Conservation (phyloP, 2,329 filamentous ascomycete genomes). For the Trichoderma harzianum region DNA sequence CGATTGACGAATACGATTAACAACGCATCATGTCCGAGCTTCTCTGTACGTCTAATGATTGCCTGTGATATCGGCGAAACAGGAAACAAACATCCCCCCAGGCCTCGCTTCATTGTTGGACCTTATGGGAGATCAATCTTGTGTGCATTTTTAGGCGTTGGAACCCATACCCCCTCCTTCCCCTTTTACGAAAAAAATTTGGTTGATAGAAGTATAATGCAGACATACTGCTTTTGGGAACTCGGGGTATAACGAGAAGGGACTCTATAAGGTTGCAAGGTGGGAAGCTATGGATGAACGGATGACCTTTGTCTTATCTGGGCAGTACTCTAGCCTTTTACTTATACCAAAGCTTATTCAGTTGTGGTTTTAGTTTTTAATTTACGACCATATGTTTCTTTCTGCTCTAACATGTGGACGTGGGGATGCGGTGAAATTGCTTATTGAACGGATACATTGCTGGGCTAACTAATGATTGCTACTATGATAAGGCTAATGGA, state of each 20-base stretch:
- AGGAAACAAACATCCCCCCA: not conserved
- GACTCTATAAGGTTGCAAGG: slow-evolving; percentile 10
- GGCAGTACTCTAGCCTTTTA: not conserved
- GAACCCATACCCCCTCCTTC: slow-evolving; percentile 30
- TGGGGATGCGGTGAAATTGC: no score
- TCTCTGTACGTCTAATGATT: not conserved
- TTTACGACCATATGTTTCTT: not conserved
- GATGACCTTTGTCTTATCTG: not conserved
- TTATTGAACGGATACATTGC: not conserved
- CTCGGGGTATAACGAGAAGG: slow-evolving; percentile 8
- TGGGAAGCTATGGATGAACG: slow-evolving; percentile 10
- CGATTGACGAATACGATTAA: slow-evolving; percentile 1
- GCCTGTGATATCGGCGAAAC: slow-evolving; percentile 14
- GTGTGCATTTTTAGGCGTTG: slow-evolving; percentile 35
- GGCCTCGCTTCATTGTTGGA: not conserved
- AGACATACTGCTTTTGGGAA: slow-evolving; percentile 12
- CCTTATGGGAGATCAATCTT: slow-evolving; percentile 16
- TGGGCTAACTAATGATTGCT: not conserved
- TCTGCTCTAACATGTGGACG: not conserved
- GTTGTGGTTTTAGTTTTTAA: not conserved
- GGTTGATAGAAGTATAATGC: slow-evolving; percentile 19
- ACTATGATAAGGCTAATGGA: not conserved
- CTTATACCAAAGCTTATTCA: slow-evolving; percentile 3
- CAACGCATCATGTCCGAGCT: slow-evolving; percentile 9
- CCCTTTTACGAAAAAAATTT: slow-evolving; percentile 21